Evolutionary conservation across 2,329 filamentous ascomycete genomes (phyloP), one percentile per base, ranked within the genome.

Genomic region (Rhinocladiella mackenziei): DNA sequence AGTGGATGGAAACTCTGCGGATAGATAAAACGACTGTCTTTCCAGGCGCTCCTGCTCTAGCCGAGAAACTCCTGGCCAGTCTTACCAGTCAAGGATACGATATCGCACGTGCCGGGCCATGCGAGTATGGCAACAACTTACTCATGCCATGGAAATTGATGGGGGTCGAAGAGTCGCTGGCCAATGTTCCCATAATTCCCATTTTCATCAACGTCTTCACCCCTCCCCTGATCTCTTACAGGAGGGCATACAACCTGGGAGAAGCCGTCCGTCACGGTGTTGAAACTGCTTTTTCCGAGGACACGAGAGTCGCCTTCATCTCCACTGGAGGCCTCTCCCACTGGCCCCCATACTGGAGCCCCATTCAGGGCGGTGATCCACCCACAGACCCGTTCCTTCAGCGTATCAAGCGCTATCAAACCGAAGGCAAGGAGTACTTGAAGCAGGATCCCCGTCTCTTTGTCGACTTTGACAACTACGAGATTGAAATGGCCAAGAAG

Each of bases 131-230:
- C 5, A 58, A 62, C 37, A 61, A 62, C 43, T 37, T 61, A 18
- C 42, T 62, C 13, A 61, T 62, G 59, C 57, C 59, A 10, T 61
- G 59, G 59, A 46, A 59, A 13, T 34, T 61, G 20, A 61, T 62
- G 59, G 49, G 56, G 29, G 39, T 56, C 5, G 43, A 55, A 10
- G 42, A 56, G 5, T 42, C 39, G 10, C 40, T 46, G 18, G 22
- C 42, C 10, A 49, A 53, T 39, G 56, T 59, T 8, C 29, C 50
- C 22, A 56, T 62, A 22, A 51, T 59, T 17, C 59, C 59, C 4
- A 54, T 62, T 31, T 62, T 52, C 41, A 45, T 60, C 39, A 62
- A 61, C 36, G 58, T 60, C 25, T 62, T 60, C 42, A 60, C 59
- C 6, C 59, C 59, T 5, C 58, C 58, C 7, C 43, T 60, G 39